Percentiles rank a stretch among this genome's conserved stretches.
These are phyloP conservation scores for Stagonosporopsis tanaceti DNA, from an alignment of 2,329 filamentous ascomycete genomes.

Conservation along the genomic window DNA sequence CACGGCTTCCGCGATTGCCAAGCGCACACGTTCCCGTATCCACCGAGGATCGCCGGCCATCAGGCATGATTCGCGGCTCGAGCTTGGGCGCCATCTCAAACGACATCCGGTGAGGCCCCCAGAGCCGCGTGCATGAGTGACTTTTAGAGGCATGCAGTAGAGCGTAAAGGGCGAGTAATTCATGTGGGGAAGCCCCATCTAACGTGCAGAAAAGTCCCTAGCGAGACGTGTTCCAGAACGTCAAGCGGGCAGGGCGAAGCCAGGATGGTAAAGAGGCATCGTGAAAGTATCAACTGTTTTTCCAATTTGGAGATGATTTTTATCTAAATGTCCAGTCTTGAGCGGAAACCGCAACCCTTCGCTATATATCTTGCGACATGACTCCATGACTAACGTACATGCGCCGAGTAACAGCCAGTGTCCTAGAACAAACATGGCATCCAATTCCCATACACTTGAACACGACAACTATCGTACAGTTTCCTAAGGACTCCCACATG, in stretches of 20 bases:
- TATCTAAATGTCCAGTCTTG: slow-evolving; percentile 17
- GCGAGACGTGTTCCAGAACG: slow-evolving; percentile 12
- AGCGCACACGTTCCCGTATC: slow-evolving; percentile 19
- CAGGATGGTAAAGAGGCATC: background rate
- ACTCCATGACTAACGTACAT: slow-evolving; percentile 17
- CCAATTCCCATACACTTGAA: slow-evolving; percentile 34
- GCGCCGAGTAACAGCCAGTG: slow-evolving; percentile 43
- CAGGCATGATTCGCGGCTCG: slow-evolving; percentile 20
- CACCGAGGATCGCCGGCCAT: slow-evolving; percentile 24
- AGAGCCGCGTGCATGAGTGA: slow-evolving; percentile 17
- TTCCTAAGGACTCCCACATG: slow-evolving; percentile 27
- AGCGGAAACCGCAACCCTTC: slow-evolving; percentile 19
- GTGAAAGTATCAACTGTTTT: slow-evolving; percentile 32
- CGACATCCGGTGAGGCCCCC: slow-evolving; percentile 31
- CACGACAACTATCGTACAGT: slow-evolving; percentile 40
- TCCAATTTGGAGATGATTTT: slow-evolving; percentile 23
- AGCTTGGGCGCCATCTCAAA: slow-evolving; percentile 18
- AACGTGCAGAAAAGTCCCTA: slow-evolving; percentile 18
- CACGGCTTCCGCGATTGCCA: slow-evolving; percentile 12
- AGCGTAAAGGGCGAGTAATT: slow-evolving; percentile 11
- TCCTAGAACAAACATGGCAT: slow-evolving; percentile 31
- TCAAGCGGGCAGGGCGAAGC: background rate
- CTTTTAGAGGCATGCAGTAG: slow-evolving; percentile 18
- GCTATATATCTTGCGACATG: slow-evolving; percentile 22
- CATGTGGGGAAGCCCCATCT: slow-evolving; percentile 21